Conservation (phyloP, 495 filamentous ascomycete species). For the Trichoderma virens region DNA sequence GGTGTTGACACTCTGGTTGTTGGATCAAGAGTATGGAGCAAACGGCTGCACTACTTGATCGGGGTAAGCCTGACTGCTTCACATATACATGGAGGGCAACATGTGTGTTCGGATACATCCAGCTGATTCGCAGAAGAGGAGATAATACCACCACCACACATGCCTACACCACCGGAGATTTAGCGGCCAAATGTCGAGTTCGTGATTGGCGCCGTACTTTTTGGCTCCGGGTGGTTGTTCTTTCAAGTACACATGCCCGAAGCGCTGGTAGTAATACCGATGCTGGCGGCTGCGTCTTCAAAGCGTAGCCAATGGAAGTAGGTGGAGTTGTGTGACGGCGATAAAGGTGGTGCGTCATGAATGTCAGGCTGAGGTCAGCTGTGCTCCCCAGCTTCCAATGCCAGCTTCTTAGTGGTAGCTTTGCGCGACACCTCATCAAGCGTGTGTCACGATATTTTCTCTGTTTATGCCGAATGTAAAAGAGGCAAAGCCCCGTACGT, state of each 20-base stretch:
- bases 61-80: neutral
- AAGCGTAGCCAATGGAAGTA: neutral
- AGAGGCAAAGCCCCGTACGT: no score
- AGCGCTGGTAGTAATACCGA: neutral
- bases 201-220: neutral
- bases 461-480: neutral
- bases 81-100: neutral
- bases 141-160: neutral
- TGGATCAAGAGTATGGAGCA: neutral
- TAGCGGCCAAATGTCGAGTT: neutral
- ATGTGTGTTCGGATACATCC: neutral
- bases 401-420: neutral
- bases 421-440: neutral
- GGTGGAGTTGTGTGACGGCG: slow-evolving; percentile 1
- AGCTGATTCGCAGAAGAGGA: neutral
- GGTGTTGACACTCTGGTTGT: neutral
- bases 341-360: neutral
- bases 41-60: neutral
- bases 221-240: neutral
- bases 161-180: neutral
- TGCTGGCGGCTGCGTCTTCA: neutral
- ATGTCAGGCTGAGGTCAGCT: neutral
- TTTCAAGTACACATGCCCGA: neutral
- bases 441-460: neutral
- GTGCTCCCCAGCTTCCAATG: neutral